Base-by-base conservation (phyloP, 2,329 filamentous ascomycete genomes). In the Aspergillus tanneri region DNA sequence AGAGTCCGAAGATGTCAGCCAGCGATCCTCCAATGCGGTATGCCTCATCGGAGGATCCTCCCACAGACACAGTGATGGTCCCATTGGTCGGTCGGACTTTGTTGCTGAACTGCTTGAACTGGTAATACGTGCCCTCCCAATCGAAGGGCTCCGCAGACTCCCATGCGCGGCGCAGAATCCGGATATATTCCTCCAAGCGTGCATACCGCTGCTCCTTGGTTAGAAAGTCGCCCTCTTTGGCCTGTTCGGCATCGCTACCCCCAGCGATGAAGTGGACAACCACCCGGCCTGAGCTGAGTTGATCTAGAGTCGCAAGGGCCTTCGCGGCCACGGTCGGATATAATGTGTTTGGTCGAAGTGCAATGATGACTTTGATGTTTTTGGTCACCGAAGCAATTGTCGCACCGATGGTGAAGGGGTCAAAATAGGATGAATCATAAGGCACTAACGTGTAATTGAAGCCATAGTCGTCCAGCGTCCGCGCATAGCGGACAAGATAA, bases 251-350 rank as follows among this genome's bases (percentile, higher is more conserved):
- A 46, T 84, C 81, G 47, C 74, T 82, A 39, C 81, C 81, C 22
- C 81, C 81, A 0, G 81, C 81, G 53, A 84, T 84, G 58, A 84
- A 82, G 57, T 84, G 81, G 9, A 83, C 81, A 0, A 84, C 80
- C 3, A 75, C 80, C 8, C 81, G 76, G 6, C 81, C 81, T 3
- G 63, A 66, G 60, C 77, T 78, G 21, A 84, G 76, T 53, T 83
- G 81, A 54, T 83, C 80, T 0, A 84, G 75, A 0, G 81, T 84
- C 2, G 81, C 80, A 1, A 84, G 74, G 3, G 79, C 76, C 63
- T 83, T 84, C 34, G 81, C 81, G 0, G 81, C 81, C 0, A 83
- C 80, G 1, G 81, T 84, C 3, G 81, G 81, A 57, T 81, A 83
- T 6, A 84, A 60, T 0, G 80, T 83, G 68, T 84, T 84, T 23